Evolutionary conservation across 345 rosid genomes (phyloP), one percentile per base, ranked within the genome.

Genomic region (Eucalyptus regnans): DNA sequence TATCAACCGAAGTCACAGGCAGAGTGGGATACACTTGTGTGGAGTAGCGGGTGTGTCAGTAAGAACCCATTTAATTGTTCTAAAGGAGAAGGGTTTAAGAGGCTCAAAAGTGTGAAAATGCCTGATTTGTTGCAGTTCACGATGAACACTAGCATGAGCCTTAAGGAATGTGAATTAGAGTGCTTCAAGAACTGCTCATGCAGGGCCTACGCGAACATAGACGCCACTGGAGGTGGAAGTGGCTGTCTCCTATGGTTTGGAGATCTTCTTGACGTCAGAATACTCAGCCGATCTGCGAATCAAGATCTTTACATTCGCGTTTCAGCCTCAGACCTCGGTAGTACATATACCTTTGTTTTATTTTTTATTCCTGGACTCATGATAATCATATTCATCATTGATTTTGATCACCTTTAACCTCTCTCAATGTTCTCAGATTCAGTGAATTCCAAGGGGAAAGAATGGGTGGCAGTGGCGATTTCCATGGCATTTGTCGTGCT

Each of bases 21-120:
- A 29, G 86, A 89, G 62, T 89, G 92, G 94, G 54, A 62, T 46
- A 25, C 87, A 56, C 18, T 89, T 56, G 90, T 88, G 37, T 87
- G 90, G 56, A 46, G 91, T 6, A 92, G 58, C 8, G 92, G 93
- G 4, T 92, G 93, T 80, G 89, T 89, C 33, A 89, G 89, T 87
- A 89, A 92, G 87, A 86, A 79, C 33, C 68, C 71, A 14, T 31
- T 79, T 9, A 50, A 31, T 20, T 90, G 90, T 48, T 49, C 52
- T 8, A 27, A 68, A 80, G 79, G 46, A 85, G 90, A 90, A 56
- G 87, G 90, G 25, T 90, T 90, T 54, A 16, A 68, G 48, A 89
- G 85, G 87, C 76, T 87, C 43, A 51, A 46, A 3, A 76, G 85
- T 10, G 33, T 91, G 37, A 92, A 92, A 88, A 37, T 90, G 48